phyloP scores from a whole-genome alignment of 176 grass and related monocot species.

The Carex myosuroides region DNA sequence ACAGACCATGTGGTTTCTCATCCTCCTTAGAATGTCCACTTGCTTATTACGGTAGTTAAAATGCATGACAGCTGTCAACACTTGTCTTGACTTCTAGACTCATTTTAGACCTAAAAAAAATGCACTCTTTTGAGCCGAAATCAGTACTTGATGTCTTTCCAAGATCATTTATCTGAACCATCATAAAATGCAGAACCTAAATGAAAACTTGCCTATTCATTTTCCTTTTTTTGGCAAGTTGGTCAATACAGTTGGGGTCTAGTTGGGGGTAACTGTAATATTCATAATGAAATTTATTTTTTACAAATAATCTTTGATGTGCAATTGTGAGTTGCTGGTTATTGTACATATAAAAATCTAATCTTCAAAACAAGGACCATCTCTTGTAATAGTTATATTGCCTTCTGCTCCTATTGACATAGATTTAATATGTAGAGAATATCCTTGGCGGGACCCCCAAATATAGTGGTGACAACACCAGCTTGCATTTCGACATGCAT shows the following conservation, averaged over 20 bases:
- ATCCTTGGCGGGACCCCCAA: constrained; percentile 54
- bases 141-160: background rate
- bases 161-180: background rate
- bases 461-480: constrained; percentile 88
- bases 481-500: constrained; percentile 91
- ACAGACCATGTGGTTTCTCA: background rate
- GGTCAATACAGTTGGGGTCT: background rate
- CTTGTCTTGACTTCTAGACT: background rate
- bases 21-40: background rate
- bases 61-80: background rate
- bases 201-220: background rate
- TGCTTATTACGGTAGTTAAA: background rate
- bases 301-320: background rate
- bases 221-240: background rate
- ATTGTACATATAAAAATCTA: background rate
- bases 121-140: background rate
- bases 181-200: background rate
- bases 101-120: background rate
- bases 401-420: constrained; percentile 6
- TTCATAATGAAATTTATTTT: background rate
- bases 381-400: background rate
- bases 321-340: background rate
- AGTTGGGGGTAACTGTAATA: background rate
- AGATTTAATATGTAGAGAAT: constrained; percentile 46
- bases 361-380: background rate